Conservation (phyloP, 73 alveolate genomes). For the Halteria grandinella region DNA sequence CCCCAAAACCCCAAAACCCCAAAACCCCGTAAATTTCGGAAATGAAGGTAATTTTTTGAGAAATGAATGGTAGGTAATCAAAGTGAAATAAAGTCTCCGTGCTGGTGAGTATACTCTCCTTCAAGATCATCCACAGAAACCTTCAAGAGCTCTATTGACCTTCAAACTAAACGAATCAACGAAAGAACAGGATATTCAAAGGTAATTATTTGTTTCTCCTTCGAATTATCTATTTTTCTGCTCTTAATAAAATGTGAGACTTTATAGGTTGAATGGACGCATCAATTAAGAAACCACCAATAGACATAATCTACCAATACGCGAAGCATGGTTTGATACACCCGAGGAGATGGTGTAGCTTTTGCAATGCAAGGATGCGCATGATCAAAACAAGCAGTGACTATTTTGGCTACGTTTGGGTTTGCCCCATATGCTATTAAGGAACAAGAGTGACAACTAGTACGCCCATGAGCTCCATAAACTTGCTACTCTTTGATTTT, state of each 20-base stretch:
- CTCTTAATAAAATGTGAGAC: background rate
- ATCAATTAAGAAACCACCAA: slow-evolving; percentile 25
- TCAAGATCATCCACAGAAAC: background rate
- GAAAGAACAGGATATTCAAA: too few species aligned
- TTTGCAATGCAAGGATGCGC: slow-evolving; percentile 36
- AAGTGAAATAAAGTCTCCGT: too few species aligned
- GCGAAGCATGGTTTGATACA: slow-evolving; percentile 31
- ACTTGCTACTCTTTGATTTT: slow-evolving; percentile 33
- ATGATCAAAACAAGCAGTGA: slow-evolving; percentile 28
- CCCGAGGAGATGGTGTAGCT: slow-evolving; percentile 32
- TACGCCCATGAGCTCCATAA: slow-evolving; percentile 37
- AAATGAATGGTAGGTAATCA: too few species aligned
- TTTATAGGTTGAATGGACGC: slow-evolving; percentile 17
- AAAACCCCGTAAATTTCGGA: too few species aligned
- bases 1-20: too few species aligned
- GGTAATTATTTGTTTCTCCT: too few species aligned
- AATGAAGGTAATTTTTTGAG: too few species aligned
- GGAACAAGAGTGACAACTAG: slow-evolving; percentile 42
- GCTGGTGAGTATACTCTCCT: background rate
- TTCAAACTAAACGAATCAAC: too few species aligned
- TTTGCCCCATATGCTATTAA: slow-evolving; percentile 37
- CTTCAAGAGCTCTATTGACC: too few species aligned
- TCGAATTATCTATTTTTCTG: background rate
- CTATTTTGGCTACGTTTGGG: slow-evolving; percentile 48
- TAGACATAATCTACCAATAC: slow-evolving; percentile 29